Base-by-base conservation (phyloP, 768 basidiomycete genomes). In the Trametes elegans region DNA sequence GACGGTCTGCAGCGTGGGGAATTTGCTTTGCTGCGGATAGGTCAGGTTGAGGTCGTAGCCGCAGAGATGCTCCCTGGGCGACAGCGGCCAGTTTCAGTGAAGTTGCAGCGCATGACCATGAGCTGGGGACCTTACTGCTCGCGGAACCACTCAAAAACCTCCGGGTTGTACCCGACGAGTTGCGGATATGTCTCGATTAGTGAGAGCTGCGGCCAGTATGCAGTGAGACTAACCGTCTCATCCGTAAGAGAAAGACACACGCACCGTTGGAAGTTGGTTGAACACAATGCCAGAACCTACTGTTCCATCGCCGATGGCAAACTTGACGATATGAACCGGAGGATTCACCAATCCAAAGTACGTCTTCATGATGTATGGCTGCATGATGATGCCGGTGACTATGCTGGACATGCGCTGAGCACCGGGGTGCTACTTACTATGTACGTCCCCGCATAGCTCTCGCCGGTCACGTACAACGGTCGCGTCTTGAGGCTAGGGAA, bases 301-400 rank as follows among this genome's bases (percentile, higher is more conserved):
- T 11, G 83, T 70, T 7, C 82, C 85, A 68, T 90, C 83, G 16
- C 88, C 88, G 38, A 90, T 87, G 16, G 78, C 83, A 49, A 90
- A 79, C 65, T 83, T 84, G 1, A 79, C 72, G 26, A 90, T 74
- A 14, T 79, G 82, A 27, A 89, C 84, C 1, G 88, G 88, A 11
- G 87, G 86, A 28, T 79, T 77, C 0, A 74, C 58, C 71, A 81
- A 75, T 31, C 74, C 74, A 60, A 90, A 87, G 66, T 87, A 84
- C 13, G 84, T 74, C 68, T 88, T 87, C 59, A 83, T 71, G 62
- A 90, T 90, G 64, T 90, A 89, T 14, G 88, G 87, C 85, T 89
- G 35, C 2, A 31, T 6, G 14, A 50, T 35, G 35, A 49, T 47
- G 29, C 10, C 29, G 34, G 11, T 31, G 54, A 42, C 29, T 51